Base-by-base conservation (phyloP, 73 alveolate species). In the Diophrys appendiculata region DNA sequence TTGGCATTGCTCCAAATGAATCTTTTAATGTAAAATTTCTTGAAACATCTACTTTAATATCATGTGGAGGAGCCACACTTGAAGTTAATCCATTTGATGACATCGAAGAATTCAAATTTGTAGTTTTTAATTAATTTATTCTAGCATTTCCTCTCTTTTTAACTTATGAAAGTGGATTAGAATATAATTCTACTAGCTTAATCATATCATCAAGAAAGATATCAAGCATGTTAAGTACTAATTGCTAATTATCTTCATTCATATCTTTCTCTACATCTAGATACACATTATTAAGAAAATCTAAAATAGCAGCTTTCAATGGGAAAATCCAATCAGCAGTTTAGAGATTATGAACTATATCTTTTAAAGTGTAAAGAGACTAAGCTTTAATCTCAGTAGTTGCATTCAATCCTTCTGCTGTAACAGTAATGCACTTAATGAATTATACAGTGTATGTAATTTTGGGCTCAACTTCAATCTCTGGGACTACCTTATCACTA, bases 321-420 rank as follows among this genome's bases (percentile, higher is more conserved):
- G 90, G 83, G 55, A 52, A 81, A 52, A 76, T 33, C 27, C 73
- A 81, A n/a, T 81, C 84, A 23, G 77, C 31, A 0, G 18, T 33
- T 18, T 73, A 30, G 23, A 81, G 52, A 24, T 60, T 60, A 23
- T 81, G 71, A 30, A 55, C 53, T 14, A 81, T 53, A 24, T 81
- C 90, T 33, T 76, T 18, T 11, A 76, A 18, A 14, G 80, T 52
- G 28, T 29, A 73, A 0, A 72, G 52, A 23, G 68, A n/a, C 74
- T 81, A 77, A n/a, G 80, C 60, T 29, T 73, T 72, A 11, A 73
- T 31, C 80, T 81, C 90, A 30, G 90, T 81, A 78, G 32, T 52
- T 52, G 80, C 29, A 34, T 65, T 73, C 52, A 54, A 52, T 26
- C 90, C 90, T 2, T 73, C 84, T 14, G 83, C 90, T n/a, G 83